Percentiles rank a stretch among this genome's conserved stretches.
phyloP scores from a whole-genome alignment of 2,329 filamentous ascomycete genomes.

The Fulvia fulva region DNA sequence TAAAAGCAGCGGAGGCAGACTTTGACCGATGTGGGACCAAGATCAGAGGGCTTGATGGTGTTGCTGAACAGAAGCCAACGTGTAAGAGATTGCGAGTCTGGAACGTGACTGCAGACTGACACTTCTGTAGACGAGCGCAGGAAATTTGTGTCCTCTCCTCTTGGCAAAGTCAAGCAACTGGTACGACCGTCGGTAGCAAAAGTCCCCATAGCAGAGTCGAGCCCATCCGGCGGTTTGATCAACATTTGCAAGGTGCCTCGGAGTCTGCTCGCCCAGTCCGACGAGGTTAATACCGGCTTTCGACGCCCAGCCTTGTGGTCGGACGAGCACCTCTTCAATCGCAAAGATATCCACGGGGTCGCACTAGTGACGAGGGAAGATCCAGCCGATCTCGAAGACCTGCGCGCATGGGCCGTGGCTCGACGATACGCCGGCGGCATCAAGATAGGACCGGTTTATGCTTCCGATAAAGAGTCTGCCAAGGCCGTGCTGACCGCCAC shows the following conservation, averaged over 20 bases:
- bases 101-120: background rate
- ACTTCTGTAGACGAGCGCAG: conserved; percentile 26
- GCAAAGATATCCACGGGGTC: conserved; percentile 30
- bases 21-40: conserved; percentile 22
- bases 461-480: conserved; percentile 26
- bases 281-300: conserved; percentile 33
- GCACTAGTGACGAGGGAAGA: conserved; percentile 18
- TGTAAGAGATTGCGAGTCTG: conserved; percentile 13
- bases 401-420: conserved; percentile 32
- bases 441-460: conserved; percentile 37
- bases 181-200: conserved; percentile 17
- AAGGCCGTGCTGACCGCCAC: conserved; percentile 24
- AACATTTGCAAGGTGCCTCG: conserved; percentile 27
- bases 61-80: conserved; percentile 35
- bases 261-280: conserved; percentile 25
- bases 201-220: background rate
- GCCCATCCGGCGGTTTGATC: conserved; percentile 8
- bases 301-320: conserved; percentile 32
- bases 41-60: conserved; percentile 36
- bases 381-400: conserved; percentile 11
- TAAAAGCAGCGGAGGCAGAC: conserved; percentile 27
- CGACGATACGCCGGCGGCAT: conserved; percentile 33
- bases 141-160: conserved; percentile 29
- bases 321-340: conserved; percentile 26
- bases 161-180: conserved; percentile 31